Evolutionary conservation across 2,329 filamentous ascomycete species (phyloP), one percentile per base, ranked within the genome.

Genomic region (Didymella arachidicola): DNA sequence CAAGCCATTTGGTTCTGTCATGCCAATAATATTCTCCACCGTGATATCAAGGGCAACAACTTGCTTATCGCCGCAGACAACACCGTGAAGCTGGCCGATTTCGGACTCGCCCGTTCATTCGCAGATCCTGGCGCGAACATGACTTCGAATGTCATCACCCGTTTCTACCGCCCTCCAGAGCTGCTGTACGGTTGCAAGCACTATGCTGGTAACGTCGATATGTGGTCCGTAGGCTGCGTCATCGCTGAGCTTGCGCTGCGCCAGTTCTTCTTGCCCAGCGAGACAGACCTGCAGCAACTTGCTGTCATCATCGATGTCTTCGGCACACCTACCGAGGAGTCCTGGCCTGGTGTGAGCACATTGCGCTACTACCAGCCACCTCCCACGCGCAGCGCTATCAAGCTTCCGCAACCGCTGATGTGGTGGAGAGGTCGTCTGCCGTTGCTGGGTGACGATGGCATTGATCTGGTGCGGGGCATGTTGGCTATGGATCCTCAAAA

Each of bases 1-100:
- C 88, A 94, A 41, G 95, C 91, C 26, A 87, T 98, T 27, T 96
- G 92, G 89, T 99, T 96, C 82, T 98, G 95, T 78, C 95, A 99
- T 78, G 91, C 93, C 74, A 96, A 95, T 77, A 94, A 90, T 70
- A 87, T 99, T 18, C 84, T 99, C 29, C 95, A 99, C 79, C 91
- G 95, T 69, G 95, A 99, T 82, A 98, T 99, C 82, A 99, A 99
- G 80, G 94, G 94, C 46, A 98, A 98, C 85, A 99, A 99, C 81
- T 81, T 98, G 78, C 84, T 99, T 59, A 96, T 99, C 69, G 93
- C 93, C 22, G 90, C 92, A 41, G 91, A 97, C 74, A 94, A 95
- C 47, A 91, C 94, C 72, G 87, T 99, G 72, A 98, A 98, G 77
- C 86, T 99, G 49, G 95, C 94, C 34, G 95, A 99, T 89, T 99